Evolutionary conservation across 2,329 filamentous ascomycete species (phyloP).

Genomic region (Capronia americana): DNA sequence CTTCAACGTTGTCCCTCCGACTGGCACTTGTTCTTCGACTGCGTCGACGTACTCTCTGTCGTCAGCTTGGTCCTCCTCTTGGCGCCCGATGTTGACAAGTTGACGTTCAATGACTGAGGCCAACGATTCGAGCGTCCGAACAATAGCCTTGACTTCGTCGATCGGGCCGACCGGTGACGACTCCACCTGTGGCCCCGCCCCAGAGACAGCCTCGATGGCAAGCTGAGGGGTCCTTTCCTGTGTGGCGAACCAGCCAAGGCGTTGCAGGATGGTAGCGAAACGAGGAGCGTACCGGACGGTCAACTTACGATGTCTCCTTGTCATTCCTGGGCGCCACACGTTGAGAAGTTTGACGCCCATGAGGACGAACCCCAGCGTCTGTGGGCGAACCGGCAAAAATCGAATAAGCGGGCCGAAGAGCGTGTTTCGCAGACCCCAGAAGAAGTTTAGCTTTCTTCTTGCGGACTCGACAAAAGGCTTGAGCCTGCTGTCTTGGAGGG

Average conservation of each 20-base stretch:
- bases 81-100: neutral
- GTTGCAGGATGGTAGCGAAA: neutral
- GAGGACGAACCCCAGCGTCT: neutral
- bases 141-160: neutral
- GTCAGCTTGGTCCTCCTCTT: neutral
- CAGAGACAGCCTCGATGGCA: neutral
- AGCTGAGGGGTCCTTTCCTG: neutral
- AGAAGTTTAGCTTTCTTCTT: conserved; percentile 1
- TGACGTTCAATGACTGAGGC: neutral
- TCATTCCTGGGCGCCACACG: neutral
- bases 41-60: neutral
- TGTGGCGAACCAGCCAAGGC: neutral
- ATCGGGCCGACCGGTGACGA: neutral
- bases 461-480: conserved; percentile 4
- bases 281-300: neutral
- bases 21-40: neutral
- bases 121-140: neutral
- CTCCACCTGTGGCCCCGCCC: neutral
- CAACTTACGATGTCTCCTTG: neutral
- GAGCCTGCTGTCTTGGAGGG: neutral
- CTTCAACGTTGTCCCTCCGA: neutral
- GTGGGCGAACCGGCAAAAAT: neutral
- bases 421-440: conserved; percentile 2
- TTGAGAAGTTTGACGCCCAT: neutral
- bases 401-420: neutral